Percentiles rank a stretch among this genome's conserved stretches.
These are phyloP conservation scores for Aureobasidium musti DNA, from an alignment of 2,329 filamentous ascomycete species.

Conservation along the genomic window DNA sequence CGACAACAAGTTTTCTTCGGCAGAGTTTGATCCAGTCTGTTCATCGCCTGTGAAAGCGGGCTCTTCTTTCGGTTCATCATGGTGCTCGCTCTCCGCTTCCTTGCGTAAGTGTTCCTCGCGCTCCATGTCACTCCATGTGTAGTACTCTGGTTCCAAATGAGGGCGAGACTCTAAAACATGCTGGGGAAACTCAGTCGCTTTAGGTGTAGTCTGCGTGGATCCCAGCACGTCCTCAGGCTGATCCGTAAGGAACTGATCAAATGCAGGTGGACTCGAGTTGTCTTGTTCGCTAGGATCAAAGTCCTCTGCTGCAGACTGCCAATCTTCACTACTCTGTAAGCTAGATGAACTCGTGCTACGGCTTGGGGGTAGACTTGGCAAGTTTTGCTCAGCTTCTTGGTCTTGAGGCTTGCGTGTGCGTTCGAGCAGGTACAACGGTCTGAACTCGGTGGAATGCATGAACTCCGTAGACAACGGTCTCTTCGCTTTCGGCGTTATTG, in stretches of 20 bases:
- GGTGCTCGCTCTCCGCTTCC: background rate
- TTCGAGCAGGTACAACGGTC: conserved; percentile 81
- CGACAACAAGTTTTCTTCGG: background rate
- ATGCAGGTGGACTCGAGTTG: conserved; percentile 6
- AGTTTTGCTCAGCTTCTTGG: conserved; percentile 41
- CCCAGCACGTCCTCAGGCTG: conserved; percentile 53
- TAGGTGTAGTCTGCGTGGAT: conserved; percentile 69
- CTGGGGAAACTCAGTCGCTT: conserved; percentile 55
- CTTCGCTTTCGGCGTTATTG: conserved; percentile 30
- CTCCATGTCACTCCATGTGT: conserved; percentile 44
- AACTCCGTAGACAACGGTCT: conserved; percentile 34
- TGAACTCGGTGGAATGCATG: conserved; percentile 60
- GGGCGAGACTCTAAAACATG: conserved; percentile 33
- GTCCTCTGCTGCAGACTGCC: conserved; percentile 49
- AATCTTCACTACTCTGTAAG: conserved; percentile 46
- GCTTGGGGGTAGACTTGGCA: conserved; percentile 57
- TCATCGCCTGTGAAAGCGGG: background rate
- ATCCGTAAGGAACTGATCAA: background rate
- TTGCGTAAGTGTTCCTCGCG: conserved; percentile 39
- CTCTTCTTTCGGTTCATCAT: background rate
- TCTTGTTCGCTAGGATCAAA: conserved; percentile 37
- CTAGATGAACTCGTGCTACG: conserved; percentile 47
- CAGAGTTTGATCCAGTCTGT: background rate
- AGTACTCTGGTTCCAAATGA: conserved; percentile 41
- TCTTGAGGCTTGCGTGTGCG: conserved; percentile 54